Base-by-base conservation (phyloP, 1,284 basidiomycete genomes). In the Ganoderma lucidum region DNA sequence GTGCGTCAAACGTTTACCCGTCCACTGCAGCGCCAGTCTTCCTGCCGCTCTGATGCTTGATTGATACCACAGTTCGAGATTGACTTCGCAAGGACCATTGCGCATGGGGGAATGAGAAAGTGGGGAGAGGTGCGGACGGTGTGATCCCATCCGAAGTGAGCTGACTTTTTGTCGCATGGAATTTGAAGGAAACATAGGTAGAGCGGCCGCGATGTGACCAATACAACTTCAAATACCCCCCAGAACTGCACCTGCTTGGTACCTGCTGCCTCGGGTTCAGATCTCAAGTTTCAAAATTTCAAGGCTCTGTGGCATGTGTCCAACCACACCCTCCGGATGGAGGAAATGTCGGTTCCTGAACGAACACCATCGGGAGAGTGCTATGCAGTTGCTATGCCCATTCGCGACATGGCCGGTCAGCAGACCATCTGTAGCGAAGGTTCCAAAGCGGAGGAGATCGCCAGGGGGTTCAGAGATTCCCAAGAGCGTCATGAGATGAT, bases 401-500 rank as follows among this genome's bases (percentile, higher is more conserved):
- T 23, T 23, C 23, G 23, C 23, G 23, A 23, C 23, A 23, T 23
- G 23, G 23, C 23, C 35, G 67, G 67, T 65, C 55, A 61, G 56
- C 70, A 59, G 65, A 67, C 51, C 65, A n/a, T 4, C 39, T 41
- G 48, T 58, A n/a, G 45, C 48, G 53, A 32, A 53, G 65, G 55
- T 62, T 66, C 19, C 56, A 39, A 37, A 39, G 44, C 15, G 15
- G 12, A 59, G 53, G 9, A 37, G 41, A 51, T 37, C 51, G 59
- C 62, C 59, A 60, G 65, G 23, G 6, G 45, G 45, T n/a, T 23
- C 19, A 48, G 19, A 35, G 44, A 55, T 64, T 70, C 64, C 64
- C 67, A 65, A 71, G 62, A 35, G 61, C 69, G 67, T 69, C 70
- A 68, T 69, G 70, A 39, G 64, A 61, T 62, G 65, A 70, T 65